Base-by-base conservation (phyloP, 1,284 basidiomycete genomes). In the Cryptococcus sp. region DNA sequence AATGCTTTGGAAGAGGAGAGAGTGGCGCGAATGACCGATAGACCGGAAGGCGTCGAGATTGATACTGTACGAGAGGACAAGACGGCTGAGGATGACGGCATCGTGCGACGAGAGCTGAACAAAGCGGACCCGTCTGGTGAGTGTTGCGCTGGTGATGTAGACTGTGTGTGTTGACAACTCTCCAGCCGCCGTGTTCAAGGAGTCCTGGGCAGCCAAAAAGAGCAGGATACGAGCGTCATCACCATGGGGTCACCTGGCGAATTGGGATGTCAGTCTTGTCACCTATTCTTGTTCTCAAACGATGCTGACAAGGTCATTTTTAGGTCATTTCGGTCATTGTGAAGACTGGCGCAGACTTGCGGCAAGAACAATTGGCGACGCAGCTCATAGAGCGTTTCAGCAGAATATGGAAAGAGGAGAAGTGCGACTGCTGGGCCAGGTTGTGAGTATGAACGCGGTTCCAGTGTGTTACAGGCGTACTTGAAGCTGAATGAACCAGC, bases 351-450 rank as follows among this genome's bases (percentile, higher is more conserved):
- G 93, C 90, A 27, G 96, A 99, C 78, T 79, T 99, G 54, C 86
- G 96, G 50, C 96, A 99, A 80, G 96, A 99, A 76, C 96, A 99
- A 78, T 83, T 99, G 27, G 96, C 96, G 7, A 91, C 94, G 8
- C 93, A 97, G 73, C 85, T 99, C 8, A 95, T 99, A 58, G 88
- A 83, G 65, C 90, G 95, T 72, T 98, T 99, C 73, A 88, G 90
- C 61, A 82, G 86, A 57, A 97, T 99, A 71, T 99, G 93, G 93
- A 86, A 87, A 67, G 94, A 98, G 66, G 93, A 96, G 77, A 88
- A 86, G 43, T 91, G 88, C 73, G 82, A 85, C 52, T 93, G 91
- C 67, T 97, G 91, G 91, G 88, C 93, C 54, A 85, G 91, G 82
- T 91, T 93, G 92, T 95, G 74, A 77, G 89, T 82, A 1, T 19